phyloP scores from a whole-genome alignment of 2,329 filamentous ascomycete species.

The Fusarium virguliforme region DNA sequence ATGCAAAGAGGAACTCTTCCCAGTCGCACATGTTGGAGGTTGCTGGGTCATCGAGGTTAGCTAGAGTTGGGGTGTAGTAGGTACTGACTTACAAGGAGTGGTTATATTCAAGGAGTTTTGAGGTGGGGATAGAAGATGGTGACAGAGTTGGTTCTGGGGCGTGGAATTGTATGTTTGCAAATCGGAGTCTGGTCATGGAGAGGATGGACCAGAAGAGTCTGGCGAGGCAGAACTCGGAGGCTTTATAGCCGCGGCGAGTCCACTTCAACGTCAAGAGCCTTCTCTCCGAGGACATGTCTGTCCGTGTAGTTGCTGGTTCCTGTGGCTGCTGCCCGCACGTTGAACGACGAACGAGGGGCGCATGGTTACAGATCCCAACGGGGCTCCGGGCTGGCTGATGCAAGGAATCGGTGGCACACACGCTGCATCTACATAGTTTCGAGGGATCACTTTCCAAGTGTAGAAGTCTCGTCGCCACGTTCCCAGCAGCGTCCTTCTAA shows the following conservation, averaged over 20 bases:
- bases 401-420: constrained; percentile 20
- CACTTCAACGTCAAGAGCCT: not conserved
- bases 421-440: not conserved
- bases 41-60: constrained; percentile 14
- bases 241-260: constrained; percentile 32
- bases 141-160: not conserved
- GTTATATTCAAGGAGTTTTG: not conserved
- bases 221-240: constrained; percentile 6
- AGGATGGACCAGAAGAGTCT: not conserved
- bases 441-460: constrained; percentile 26
- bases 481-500: constrained; percentile 28
- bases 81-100: constrained; percentile 17
- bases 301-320: constrained; percentile 1
- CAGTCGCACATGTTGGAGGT: constrained; percentile 75
- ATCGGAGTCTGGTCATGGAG: not conserved
- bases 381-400: constrained; percentile 12
- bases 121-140: not conserved
- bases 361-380: constrained; percentile 29
- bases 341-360: constrained; percentile 10
- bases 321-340: constrained; percentile 24
- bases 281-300: not conserved
- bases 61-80: not conserved
- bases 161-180: not conserved
- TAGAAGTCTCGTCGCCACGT: constrained; percentile 20
- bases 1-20: constrained; percentile 78